Base-by-base conservation (phyloP, 495 filamentous ascomycete species). In the Aspergillus heteromorphus region DNA sequence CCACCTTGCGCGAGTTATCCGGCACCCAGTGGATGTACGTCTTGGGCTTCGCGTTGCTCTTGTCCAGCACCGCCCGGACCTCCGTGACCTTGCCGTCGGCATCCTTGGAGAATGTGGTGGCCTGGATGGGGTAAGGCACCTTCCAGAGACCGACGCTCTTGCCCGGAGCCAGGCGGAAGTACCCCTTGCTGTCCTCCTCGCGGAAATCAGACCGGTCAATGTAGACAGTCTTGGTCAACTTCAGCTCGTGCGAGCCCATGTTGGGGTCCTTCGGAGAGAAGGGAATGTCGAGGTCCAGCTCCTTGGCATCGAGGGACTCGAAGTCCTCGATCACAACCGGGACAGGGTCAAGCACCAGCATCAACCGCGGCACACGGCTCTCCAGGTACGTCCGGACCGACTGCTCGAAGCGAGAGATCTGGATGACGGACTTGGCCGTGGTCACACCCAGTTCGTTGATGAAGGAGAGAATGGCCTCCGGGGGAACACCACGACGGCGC, bases 191-290 rank as follows among this genome's bases (percentile, higher is more conserved):
- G 67, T 92, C 89, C 16, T 85, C 80, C 65, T 95, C 87, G 30
- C 93, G 82, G 77, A 97, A 98, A 67, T 98, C 93, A 31, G 80
- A 84, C 43, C 90, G 86, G 65, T 98, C 93, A 47, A 98, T 97
- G 74, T 93, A 96, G 14, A 97, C 80, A n/a, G 89, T 91, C 66
- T 95, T 86, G 29, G 87, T 87, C 56, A 95, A 29, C 23, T 19
- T 14, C 73, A 57, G 73, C 78, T 61, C 78, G 75, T 62, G 68
- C 58, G 45, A 69, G 65, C 61, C 61, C 25, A 54, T 56, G 10
- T 48, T 53, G 11, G 62, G 59, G 29, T 60, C 40, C 40, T 65
- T 65, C 4, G 85, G 80, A 16, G 86, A 84, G 65, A 92, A 92
- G 0, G 90, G 88, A 21, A 62, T 58, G 40, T 58, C 59, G 6